Percentiles rank a stretch among this genome's conserved stretches.
These are phyloP conservation scores for Salinomyces thailandicus DNA, from an alignment of 2,329 filamentous ascomycete species.

Conservation along the genomic window DNA sequence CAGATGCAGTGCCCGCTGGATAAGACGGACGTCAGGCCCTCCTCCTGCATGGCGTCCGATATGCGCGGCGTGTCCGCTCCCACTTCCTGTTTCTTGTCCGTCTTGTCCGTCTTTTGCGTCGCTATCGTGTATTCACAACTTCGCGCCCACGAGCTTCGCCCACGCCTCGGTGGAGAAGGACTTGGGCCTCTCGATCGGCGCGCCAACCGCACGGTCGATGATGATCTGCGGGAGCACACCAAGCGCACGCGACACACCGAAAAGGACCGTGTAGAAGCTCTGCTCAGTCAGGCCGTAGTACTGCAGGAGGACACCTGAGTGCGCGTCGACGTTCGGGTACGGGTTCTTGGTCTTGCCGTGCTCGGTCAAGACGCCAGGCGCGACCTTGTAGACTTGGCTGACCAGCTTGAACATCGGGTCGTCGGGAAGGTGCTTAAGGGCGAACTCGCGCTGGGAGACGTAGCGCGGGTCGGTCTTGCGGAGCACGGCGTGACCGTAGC, in stretches of 20 bases:
- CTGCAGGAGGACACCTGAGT: conserved; percentile 98
- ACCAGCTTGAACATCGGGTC: conserved; percentile 99
- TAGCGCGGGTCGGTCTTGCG: conserved; percentile 99
- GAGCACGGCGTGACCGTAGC: conserved; percentile 97
- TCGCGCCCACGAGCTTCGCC: conserved; percentile 82
- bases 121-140: conserved; percentile 54
- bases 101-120: too few relatives aligned
- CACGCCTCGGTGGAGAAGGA: conserved; percentile 96
- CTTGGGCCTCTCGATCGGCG: conserved; percentile 98
- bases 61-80: conserved; percentile 4
- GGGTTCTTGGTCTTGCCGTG: conserved; percentile 99
- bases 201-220: conserved; percentile 94
- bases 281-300: conserved; percentile 98
- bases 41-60: conserved; percentile 6
- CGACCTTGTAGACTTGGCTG: conserved; percentile 99
- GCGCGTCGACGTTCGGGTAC: conserved; percentile 95
- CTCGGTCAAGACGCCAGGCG: conserved; percentile 92
- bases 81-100: conserved; percentile 1
- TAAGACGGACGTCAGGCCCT: conserved; percentile 6
- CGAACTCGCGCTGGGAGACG: conserved; percentile 95
- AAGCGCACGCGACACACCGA: conserved; percentile 94
- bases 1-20: conserved; percentile 13
- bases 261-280: conserved; percentile 99
- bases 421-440: conserved; percentile 82
- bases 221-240: conserved; percentile 99